Evolutionary conservation across 2,329 filamentous ascomycete genomes (phyloP).

Genomic region (Neonectria sp.): DNA sequence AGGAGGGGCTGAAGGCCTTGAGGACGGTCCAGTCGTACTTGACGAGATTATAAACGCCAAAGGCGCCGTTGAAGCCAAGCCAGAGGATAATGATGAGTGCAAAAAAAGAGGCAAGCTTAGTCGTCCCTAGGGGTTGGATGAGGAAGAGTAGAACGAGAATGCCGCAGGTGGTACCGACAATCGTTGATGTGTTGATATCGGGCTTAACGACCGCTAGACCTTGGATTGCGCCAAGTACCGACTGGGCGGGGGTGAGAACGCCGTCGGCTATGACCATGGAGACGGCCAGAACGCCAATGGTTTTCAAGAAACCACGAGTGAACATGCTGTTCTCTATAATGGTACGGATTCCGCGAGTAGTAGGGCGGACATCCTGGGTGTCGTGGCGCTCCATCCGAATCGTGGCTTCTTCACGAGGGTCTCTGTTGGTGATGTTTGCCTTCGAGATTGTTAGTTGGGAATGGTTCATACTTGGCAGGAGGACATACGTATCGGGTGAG

Average conservation of each 20-base stretch:
- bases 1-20: constrained; percentile 69
- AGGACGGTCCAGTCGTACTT: constrained; percentile 65
- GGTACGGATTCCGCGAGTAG: constrained; percentile 57
- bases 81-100: constrained; percentile 77
- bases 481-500: constrained; percentile 64
- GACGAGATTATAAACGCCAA: constrained; percentile 73
- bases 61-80: constrained; percentile 72
- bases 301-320: constrained; percentile 67
- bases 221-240: constrained; percentile 77
- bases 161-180: constrained; percentile 73
- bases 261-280: constrained; percentile 76
- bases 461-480: not conserved
- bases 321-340: constrained; percentile 69
- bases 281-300: constrained; percentile 74
- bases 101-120: constrained; percentile 70
- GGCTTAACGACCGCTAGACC: constrained; percentile 70
- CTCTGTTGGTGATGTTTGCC: constrained; percentile 69
- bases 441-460: constrained; percentile 1
- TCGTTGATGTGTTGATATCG: constrained; percentile 66
- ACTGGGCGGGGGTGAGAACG: constrained; percentile 77
- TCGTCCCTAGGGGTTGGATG: constrained; percentile 74
- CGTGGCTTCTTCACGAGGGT: constrained; percentile 63
- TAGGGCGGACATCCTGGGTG: constrained; percentile 9
- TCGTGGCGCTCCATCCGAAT: constrained; percentile 6
- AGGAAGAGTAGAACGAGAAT: constrained; percentile 74